Evolutionary conservation across 2,329 filamentous ascomycete genomes (phyloP).

Genomic region (Cladobotryum mycophilum): DNA sequence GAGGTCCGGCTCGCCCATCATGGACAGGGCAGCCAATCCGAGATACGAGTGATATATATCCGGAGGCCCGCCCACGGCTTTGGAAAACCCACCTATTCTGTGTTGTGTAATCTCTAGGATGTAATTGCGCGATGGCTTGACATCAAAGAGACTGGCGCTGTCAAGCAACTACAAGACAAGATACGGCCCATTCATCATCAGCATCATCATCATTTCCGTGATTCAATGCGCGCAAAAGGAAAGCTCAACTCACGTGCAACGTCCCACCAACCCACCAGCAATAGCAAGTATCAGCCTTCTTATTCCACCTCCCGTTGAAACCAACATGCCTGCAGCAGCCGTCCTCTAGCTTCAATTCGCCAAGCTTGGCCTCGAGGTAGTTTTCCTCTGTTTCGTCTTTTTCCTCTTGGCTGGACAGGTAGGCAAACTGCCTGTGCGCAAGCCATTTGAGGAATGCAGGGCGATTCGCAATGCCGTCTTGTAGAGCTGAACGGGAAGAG

Average conservation of each 20-base stretch:
- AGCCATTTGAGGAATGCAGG: constrained; percentile 47
- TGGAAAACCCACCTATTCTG: constrained; percentile 75
- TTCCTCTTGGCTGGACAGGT: constrained; percentile 43
- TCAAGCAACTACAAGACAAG: constrained; percentile 48
- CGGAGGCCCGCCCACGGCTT: constrained; percentile 59
- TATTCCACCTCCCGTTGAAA: constrained; percentile 87
- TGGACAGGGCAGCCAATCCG: constrained; percentile 71
- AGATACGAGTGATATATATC: constrained; percentile 87
- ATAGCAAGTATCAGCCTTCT: constrained; percentile 91
- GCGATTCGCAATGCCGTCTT: constrained; percentile 30
- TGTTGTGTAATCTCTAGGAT: constrained; percentile 84
- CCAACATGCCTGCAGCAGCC: constrained; percentile 50
- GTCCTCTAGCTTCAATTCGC: constrained; percentile 27
- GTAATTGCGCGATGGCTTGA: constrained; percentile 62
- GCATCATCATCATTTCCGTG: neutral
- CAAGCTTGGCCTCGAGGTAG: constrained; percentile 29
- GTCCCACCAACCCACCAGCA: constrained; percentile 83
- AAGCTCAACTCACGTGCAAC: constrained; percentile 36
- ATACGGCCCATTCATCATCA: neutral
- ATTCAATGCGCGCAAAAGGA: neutral
- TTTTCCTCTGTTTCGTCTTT: constrained; percentile 39
- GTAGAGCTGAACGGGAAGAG: constrained; percentile 19
- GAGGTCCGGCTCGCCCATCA: constrained; percentile 64
- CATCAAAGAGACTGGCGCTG: constrained; percentile 51
- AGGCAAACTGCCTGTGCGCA: constrained; percentile 57